Evolutionary conservation across 1,139 yeast species (phyloP).

Genomic region (Taiozyma sp.): DNA sequence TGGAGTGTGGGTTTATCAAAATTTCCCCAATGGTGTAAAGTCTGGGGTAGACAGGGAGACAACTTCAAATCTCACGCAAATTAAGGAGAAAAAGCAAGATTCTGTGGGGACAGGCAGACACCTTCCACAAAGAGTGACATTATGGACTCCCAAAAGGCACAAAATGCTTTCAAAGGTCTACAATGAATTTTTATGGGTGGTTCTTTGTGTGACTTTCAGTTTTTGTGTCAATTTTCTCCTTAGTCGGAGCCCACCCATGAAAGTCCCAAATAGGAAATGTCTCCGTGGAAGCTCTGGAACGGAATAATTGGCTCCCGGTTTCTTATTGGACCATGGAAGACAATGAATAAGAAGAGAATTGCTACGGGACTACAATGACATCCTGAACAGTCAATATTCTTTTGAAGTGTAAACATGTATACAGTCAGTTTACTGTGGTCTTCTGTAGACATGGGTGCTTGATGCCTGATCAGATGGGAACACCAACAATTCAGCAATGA

Average conservation of each 20-base stretch:
- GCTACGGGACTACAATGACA: background rate
- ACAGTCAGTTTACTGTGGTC: slow-evolving; percentile 8
- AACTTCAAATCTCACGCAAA: background rate
- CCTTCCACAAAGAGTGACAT: too few relatives aligned
- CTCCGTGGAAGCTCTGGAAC: background rate
- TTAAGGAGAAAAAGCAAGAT: too few relatives aligned
- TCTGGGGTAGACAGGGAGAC: background rate
- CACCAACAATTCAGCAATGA: slow-evolving; percentile 72
- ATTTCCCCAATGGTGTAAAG: background rate
- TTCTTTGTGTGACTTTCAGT: background rate
- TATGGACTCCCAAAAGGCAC: too few relatives aligned
- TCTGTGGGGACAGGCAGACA: too few relatives aligned
- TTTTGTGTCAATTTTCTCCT: background rate
- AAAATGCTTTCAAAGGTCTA: background rate
- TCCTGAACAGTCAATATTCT: background rate
- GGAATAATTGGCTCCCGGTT: background rate
- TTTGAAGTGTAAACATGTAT: too few relatives aligned
- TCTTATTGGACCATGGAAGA: background rate
- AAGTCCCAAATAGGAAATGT: background rate
- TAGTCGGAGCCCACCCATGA: background rate
- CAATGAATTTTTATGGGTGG: background rate
- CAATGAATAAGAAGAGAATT: background rate
- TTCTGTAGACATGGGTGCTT: slow-evolving; percentile 49
- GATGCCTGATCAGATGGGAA: slow-evolving; percentile 81
- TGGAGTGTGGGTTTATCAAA: background rate